Conservation (phyloP, 441 rosid species). For the Pelargonium citronellum region DNA sequence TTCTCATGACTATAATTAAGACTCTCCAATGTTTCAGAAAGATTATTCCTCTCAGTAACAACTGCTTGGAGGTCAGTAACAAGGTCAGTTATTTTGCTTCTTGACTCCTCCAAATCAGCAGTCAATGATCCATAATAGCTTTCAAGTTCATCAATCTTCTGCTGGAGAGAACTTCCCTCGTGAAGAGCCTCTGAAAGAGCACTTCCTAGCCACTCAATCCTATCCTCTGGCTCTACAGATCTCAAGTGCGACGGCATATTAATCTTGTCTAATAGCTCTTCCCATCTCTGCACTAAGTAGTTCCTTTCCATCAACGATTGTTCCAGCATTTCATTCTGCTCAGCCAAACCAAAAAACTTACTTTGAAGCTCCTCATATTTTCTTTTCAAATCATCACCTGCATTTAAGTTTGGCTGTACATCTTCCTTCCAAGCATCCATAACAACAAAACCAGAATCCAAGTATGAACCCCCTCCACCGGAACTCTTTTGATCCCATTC, state of each 20-base stretch:
- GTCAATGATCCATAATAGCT: slow-evolving; percentile 49
- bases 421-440: slow-evolving; percentile 88
- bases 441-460: slow-evolving; percentile 60
- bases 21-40: slow-evolving; percentile 60
- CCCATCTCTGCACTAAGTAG: slow-evolving; percentile 88
- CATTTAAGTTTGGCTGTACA: slow-evolving; percentile 47
- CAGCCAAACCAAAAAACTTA: slow-evolving; percentile 93
- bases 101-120: slow-evolving; percentile 69
- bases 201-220: slow-evolving; percentile 81
- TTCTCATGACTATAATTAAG: slow-evolving; percentile 43
- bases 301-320: slow-evolving; percentile 95
- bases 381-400: slow-evolving; percentile 76
- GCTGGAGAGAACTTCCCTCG: slow-evolving; percentile 57
- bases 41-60: slow-evolving; percentile 44
- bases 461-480: slow-evolving; percentile 52
- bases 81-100: slow-evolving; percentile 43
- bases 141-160: slow-evolving; percentile 64
- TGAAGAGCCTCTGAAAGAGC: slow-evolving; percentile 63
- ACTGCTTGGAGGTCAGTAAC: slow-evolving; percentile 51
- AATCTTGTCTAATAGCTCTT: slow-evolving; percentile 66
- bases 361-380: slow-evolving; percentile 88
- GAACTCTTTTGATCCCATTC: slow-evolving; percentile 84
- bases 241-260: slow-evolving; percentile 69
- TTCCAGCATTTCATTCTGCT: slow-evolving; percentile 99
- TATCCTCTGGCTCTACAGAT: slow-evolving; percentile 72